Evolutionary conservation across 164 flowering plant genomes (phyloP).

Genomic region (Dillenia suffruticosa): DNA sequence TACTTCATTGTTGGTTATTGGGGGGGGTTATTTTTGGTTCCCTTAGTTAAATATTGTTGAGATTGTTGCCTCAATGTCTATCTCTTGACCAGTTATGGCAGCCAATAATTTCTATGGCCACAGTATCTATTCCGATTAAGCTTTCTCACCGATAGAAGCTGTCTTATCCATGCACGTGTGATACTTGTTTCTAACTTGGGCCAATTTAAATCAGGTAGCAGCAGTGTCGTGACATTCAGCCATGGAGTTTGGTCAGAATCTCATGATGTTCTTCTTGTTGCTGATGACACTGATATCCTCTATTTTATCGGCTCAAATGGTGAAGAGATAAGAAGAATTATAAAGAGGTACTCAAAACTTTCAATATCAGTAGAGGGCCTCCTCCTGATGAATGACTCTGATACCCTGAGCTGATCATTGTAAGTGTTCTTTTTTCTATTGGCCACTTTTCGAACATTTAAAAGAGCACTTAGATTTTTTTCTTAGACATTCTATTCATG

Average conservation of each 20-base stretch:
- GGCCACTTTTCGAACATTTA: not conserved
- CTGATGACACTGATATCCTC: constrained; percentile 56
- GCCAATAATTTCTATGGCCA: too few species aligned
- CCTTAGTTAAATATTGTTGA: too few species aligned
- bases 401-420: constrained; percentile 46
- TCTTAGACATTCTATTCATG: not conserved
- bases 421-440: constrained; percentile 38
- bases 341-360: constrained; percentile 47
- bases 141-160: too few species aligned
- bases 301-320: constrained; percentile 76
- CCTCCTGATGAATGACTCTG: constrained; percentile 37
- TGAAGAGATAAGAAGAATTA: constrained; percentile 58
- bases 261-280: constrained; percentile 70
- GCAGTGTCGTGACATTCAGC: constrained; percentile 30
- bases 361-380: constrained; percentile 54
- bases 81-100: too few species aligned
- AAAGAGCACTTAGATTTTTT: not conserved
- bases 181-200: not conserved
- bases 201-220: constrained; percentile 36
- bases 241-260: constrained; percentile 86
- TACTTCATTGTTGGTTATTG: too few species aligned
- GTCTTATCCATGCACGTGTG: too few species aligned
- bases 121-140: too few species aligned
- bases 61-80: too few species aligned
- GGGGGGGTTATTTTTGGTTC: too few species aligned